phyloP scores from a whole-genome alignment of 192 early-diverging fungal genomes.

The Podila clonocystis region DNA sequence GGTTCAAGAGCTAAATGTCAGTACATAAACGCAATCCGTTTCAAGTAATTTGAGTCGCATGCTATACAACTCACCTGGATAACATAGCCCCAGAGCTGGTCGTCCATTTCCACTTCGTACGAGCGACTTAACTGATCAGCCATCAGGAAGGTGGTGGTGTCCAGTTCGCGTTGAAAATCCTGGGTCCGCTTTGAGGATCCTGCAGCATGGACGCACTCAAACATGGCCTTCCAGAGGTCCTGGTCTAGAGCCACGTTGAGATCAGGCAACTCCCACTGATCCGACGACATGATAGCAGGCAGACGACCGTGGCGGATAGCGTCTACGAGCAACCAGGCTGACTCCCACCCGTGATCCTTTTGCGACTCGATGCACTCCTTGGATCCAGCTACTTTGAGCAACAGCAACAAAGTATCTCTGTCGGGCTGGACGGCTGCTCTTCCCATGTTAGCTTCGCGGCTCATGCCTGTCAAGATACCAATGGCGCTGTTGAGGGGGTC shows the following conservation, averaged over 20 bases:
- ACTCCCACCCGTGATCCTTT: constrained; percentile 9
- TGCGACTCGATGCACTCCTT: background rate
- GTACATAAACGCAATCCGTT: background rate
- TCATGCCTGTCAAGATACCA: constrained; percentile 44
- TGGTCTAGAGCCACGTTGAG: constrained; percentile 20
- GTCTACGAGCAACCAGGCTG: constrained; percentile 27
- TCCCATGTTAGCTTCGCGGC: constrained; percentile 43
- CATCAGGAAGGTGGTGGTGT: constrained; percentile 28
- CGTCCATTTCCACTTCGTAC: constrained; percentile 25
- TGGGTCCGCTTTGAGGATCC: no score
- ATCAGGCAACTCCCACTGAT: constrained; percentile 48
- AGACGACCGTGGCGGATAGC: constrained; percentile 42
- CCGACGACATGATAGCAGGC: constrained; percentile 34
- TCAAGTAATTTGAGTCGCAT: background rate
- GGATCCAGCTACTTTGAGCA: constrained; percentile 27
- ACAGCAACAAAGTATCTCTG: constrained; percentile 19
- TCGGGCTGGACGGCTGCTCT: constrained; percentile 25
- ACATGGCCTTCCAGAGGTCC: constrained; percentile 39
- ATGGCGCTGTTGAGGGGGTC: constrained; percentile 33
- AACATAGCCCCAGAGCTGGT: constrained; percentile 35
- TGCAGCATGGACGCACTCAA: constrained; percentile 21
- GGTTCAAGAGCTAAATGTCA: background rate
- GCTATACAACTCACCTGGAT: constrained; percentile 8
- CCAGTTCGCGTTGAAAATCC: constrained; percentile 8
- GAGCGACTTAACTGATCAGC: constrained; percentile 30